phyloP scores from a whole-genome alignment of 1,139 yeast genomes.

The Candida tunisiensis region DNA sequence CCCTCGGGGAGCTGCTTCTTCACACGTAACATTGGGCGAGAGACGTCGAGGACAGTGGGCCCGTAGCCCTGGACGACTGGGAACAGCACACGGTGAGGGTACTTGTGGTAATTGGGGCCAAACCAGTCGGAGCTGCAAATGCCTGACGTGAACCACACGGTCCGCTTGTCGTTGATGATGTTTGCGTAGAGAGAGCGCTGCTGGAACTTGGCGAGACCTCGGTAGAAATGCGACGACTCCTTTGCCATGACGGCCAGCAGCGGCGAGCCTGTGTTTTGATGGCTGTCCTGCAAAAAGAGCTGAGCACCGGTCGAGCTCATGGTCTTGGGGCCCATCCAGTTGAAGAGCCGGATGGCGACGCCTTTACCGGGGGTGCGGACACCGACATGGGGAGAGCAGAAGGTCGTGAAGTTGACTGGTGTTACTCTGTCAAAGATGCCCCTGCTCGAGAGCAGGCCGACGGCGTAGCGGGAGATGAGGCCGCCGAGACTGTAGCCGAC shows the following conservation, averaged over 20 bases:
- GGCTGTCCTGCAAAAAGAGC: slow-evolving; percentile 42
- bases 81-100: slow-evolving; percentile 18
- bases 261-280: slow-evolving; percentile 22
- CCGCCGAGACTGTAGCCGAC: slow-evolving; percentile 82
- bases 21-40: too few relatives aligned
- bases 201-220: slow-evolving; percentile 35
- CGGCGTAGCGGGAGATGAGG: slow-evolving; percentile 54
- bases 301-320: slow-evolving; percentile 61
- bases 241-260: slow-evolving; percentile 50
- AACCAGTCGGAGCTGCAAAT: slow-evolving; percentile 51
- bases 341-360: slow-evolving; percentile 31
- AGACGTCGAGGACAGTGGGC: slow-evolving; percentile 35
- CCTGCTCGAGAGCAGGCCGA: slow-evolving; percentile 45
- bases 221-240: slow-evolving; percentile 39
- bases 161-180: slow-evolving; percentile 59
- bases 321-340: slow-evolving; percentile 39
- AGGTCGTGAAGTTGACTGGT: slow-evolving; percentile 37
- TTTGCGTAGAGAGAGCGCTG: slow-evolving; percentile 50
- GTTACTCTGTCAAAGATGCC: slow-evolving; percentile 30
- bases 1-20: slow-evolving; percentile 4
- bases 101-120: too few relatives aligned
- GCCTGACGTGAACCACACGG: slow-evolving; percentile 71
- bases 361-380: slow-evolving; percentile 44
- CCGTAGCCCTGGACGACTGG: slow-evolving; percentile 33
- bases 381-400: slow-evolving; percentile 78